Conservation (phyloP, 2,329 filamentous ascomycete genomes). For the Diaporthe longicolla region DNA sequence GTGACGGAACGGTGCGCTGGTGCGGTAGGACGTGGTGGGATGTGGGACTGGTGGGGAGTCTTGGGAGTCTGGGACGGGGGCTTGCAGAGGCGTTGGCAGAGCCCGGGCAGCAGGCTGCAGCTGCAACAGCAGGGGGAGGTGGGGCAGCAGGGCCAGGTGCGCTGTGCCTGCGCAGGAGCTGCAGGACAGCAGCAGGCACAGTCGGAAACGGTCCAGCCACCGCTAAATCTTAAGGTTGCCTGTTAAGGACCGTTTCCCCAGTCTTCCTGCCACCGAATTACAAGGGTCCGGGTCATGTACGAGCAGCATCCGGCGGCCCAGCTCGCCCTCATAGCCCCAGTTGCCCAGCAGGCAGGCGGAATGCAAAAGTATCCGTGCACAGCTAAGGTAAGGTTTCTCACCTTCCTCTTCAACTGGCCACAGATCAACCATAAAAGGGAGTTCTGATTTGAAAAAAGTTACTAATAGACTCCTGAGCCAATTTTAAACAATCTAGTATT, state of each 20-base stretch:
- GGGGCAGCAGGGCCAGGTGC: constrained; percentile 3
- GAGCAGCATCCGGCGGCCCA: constrained; percentile 2
- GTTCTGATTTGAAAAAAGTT: no score
- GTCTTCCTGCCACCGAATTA: constrained; percentile 35
- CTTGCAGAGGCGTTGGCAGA: neutral
- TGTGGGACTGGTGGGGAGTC: constrained; percentile 3
- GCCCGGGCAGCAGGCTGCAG: no score
- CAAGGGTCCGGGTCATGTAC: constrained; percentile 18
- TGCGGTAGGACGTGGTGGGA: neutral
- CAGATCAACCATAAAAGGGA: no score
- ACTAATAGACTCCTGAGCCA: no score
- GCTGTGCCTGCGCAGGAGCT: constrained; percentile 2
- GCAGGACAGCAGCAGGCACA: constrained; percentile 29
- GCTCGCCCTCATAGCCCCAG: neutral
- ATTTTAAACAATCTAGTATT: no score
- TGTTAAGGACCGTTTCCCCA: constrained; percentile 27
- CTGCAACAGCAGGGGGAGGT: no score
- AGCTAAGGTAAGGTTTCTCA: no score
- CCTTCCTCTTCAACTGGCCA: no score
- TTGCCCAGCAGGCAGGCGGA: neutral
- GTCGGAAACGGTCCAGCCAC: constrained; percentile 33
- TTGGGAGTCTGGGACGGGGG: neutral
- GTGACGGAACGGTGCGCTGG: constrained; percentile 7
- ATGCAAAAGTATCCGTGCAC: no score
- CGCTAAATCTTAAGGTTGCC: constrained; percentile 32